Base-by-base conservation (phyloP, 2,329 filamentous ascomycete species). In the Monosporascus sp. region DNA sequence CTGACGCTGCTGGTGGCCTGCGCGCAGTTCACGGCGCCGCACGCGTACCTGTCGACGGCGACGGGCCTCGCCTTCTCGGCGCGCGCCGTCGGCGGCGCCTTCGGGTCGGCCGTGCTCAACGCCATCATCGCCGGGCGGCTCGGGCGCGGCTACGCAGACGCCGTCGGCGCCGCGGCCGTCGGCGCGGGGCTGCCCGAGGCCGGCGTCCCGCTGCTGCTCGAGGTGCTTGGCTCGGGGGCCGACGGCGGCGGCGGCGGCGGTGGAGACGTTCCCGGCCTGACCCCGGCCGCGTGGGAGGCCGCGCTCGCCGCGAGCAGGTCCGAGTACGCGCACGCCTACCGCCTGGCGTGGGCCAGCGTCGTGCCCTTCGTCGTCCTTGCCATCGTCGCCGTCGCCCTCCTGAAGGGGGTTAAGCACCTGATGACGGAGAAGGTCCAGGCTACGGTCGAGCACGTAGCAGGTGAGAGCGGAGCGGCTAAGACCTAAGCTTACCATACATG, bases 361-460 rank as follows among this genome's bases (percentile, higher is more conserved):
- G 73, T 79, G 9, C 77, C 78, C 0, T 80, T 81, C 60, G 73
- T 79, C 2, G 74, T 78, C 4, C 57, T 80, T 24, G 77, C 75
- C 1, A 65, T 76, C 4, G 66, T 74, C 2, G 69, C 72, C 0
- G 70, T 80, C 5, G 66, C 64, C 14, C 70, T 72, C 51, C 58
- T 79, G 62, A 73, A 72, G 49, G 75, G 75, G 0, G 76, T 80
- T 0, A 73, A 71, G 55, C 75, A 79, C 47, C 62, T 79, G 46
- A 80, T 80, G 76, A 80, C 76, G 17, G 77, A 80, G 56, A 73
- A 77, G 63, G 72, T 80, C 4, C 77, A 80, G 62, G 77, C 76
- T 24, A 78, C 75, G 2, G 75, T 80, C 7, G 77, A 80, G 61
- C 69, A 61, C 37, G 58, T 67, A 14, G 2, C 39, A 20, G 39